Percentiles rank a stretch among this genome's conserved stretches.
Evolutionary conservation across 1,284 basidiomycete species (phyloP).

Genomic region (Golubevia sp.): DNA sequence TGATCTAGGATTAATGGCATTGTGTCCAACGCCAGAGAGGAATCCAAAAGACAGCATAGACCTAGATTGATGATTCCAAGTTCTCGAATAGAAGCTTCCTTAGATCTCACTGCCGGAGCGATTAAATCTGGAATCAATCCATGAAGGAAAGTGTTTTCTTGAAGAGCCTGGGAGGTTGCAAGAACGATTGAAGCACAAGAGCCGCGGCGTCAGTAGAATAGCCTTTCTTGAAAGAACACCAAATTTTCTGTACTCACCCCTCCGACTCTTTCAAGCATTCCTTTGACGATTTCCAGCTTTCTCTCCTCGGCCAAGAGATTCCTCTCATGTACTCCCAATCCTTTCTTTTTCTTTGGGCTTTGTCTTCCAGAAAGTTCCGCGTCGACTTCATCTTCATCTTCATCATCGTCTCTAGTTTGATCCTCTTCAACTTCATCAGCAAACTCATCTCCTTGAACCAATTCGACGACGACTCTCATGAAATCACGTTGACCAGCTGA

Average conservation of each 20-base stretch:
- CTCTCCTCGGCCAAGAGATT: conserved; percentile 66
- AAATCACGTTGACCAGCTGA: conserved; percentile 85
- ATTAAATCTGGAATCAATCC: conserved; percentile 88
- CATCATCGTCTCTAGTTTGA: conserved; percentile 20
- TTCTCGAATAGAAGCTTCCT: conserved; percentile 81
- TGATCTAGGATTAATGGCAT: conserved; percentile 56
- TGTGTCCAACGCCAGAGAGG: conserved; percentile 41
- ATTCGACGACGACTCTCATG: conserved; percentile 90
- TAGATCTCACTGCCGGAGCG: conserved; percentile 84
- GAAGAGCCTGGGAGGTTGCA: conserved; percentile 70
- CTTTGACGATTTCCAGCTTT: conserved; percentile 79
- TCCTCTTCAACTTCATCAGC: conserved; percentile 15
- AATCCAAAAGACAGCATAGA: conserved; percentile 89
- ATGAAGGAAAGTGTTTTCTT: conserved; percentile 90
- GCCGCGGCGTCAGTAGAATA: conserved; percentile 17
- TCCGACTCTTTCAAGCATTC: conserved; percentile 87
- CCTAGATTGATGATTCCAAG: conserved; percentile 84
- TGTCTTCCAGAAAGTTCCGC: conserved; percentile 11
- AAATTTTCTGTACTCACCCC: conserved; percentile 68
- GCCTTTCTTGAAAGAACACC: neutral
- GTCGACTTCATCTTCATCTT: conserved; percentile 63
- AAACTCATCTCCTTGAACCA: conserved; percentile 72
- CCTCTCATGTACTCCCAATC: neutral
- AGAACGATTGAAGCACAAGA: neutral
- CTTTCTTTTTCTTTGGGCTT: conserved; percentile 1